Evolutionary conservation across 805 yeast genomes (phyloP), one percentile per base, ranked within the genome.

Genomic region (Candida nitratophila): DNA sequence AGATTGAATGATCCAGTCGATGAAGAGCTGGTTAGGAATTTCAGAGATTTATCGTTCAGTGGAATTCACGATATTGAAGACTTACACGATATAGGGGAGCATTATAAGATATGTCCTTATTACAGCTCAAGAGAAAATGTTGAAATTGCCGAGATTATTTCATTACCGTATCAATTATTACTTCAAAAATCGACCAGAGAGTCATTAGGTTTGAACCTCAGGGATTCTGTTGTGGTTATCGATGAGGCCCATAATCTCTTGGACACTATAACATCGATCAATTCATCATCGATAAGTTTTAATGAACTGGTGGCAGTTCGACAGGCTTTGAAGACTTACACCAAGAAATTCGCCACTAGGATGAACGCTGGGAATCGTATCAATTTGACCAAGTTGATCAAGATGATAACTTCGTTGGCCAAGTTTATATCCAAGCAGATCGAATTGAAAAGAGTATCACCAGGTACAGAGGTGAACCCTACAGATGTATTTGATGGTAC

Each of bases 161-260:
- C 96, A 0, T 66, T 91, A 37, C 97, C 98, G 0, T 90, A 90
- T 53, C 96, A 89, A 53, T 68, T 86, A 49, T 60, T 90, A 14
- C 64, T 87, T 0, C 85, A 82, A 47, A 71, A 71, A 12, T 67
- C 70, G 8, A 66, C 93, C 0, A 68, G 96, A 51, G 70, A 71
- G 5, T 67, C 79, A 0, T 56, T 89, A 37, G 76, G 77, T 1
- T 56, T 90, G 6, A 71, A 80, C 35, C 54, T 90, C 10, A 71
- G 73, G 42, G 74, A 78, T 44, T 71, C 90, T 1, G 73, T 90
- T 2, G 78, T 91, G 0, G 75, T 91, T 5, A 81, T 90, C 24
- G 98, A 90, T 60, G 98, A 90, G 58, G 97, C 97, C 0, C 98
- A 90, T 57, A 90, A 90, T 57, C 64, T 90, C 37, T 57, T 88